Evolutionary conservation across 2,329 filamentous ascomycete species (phyloP), one percentile per base, ranked within the genome.

Genomic region (Pestalotiopsis sp.): DNA sequence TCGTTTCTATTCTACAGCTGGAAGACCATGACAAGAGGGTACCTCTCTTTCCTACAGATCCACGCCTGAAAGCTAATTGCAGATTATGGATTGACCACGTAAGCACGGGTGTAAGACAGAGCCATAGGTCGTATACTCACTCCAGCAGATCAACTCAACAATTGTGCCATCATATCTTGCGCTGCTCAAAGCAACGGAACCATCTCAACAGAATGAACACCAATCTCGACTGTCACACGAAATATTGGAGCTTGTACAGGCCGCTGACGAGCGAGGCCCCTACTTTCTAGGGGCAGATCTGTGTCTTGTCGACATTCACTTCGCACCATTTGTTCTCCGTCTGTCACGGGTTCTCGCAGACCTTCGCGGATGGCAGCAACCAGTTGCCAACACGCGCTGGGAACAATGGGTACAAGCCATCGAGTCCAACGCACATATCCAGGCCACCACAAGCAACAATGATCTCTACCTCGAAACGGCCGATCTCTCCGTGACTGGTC

Each of bases 51-150:
- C 93, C 93, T 1, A 82, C 84, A 0, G 86, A 86, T 75, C 84
- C 92, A 1, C 90, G 91, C 74, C 79, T 90, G 14, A 89, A 90
- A 72, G 94, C 94, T 2, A 89, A 92, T 68, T 93, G 90, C 69
- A 88, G 94, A 58, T 81, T 96, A 11, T 97, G 94, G 94, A 86
- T 90, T 31, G 92, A 95, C 72, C 93, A 96, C 82, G 90, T 93
- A 80, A 79, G 87, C 77, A 38, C 25, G 23, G 3, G 12, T 52
- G 5, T 39, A 12, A 31, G 7, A 36, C 61, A n/a, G 23, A 31
- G 49, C 23, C 7, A 57, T 12, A 39, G 20, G 12, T 11, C 38
- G 45, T 9, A 52, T 13, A 23, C 71, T 72, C 14, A 69, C 60
- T 57, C 52, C 20, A 66, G n/a, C 70, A 92, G 90, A 90, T 95